These are phyloP conservation scores for Spathaspora gorwiae DNA, from an alignment of 805 yeast genomes.

Conservation along the genomic window DNA sequence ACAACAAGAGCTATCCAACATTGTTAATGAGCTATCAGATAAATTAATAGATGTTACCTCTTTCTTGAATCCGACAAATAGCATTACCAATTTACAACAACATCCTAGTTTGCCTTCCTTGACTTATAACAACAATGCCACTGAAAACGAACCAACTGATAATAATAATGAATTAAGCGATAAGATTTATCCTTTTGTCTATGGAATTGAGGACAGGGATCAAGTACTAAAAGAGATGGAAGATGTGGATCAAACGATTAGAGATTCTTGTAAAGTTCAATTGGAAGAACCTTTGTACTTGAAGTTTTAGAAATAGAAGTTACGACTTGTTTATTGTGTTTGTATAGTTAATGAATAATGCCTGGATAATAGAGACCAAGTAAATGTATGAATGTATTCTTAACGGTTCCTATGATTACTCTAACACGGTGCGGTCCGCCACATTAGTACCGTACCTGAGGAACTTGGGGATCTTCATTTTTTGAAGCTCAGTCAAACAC, in stretches of 20 bases:
- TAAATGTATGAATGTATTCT: too few relatives aligned
- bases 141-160: background rate
- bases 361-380: too few relatives aligned
- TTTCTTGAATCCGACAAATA: conserved; percentile 13
- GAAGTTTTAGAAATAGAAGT: conserved; percentile 13
- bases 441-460: too few relatives aligned
- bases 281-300: conserved; percentile 19
- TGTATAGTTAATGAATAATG: too few relatives aligned
- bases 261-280: conserved; percentile 13
- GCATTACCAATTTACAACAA: background rate
- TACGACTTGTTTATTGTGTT: too few relatives aligned
- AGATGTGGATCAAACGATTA: conserved; percentile 12
- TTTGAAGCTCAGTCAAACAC: too few relatives aligned
- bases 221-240: conserved; percentile 18
- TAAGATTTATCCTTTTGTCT: conserved; percentile 18
- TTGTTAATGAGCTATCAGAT: conserved; percentile 41
- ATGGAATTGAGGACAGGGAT: conserved; percentile 20
- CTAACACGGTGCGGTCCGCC: too few relatives aligned
- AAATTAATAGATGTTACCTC: conserved; percentile 35
- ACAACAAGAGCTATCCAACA: conserved; percentile 43
- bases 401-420: too few relatives aligned
- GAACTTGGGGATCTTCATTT: too few relatives aligned
- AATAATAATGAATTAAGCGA: conserved; percentile 4
- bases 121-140: background rate
- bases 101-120: background rate